phyloP scores from a whole-genome alignment of 1,284 basidiomycete species.

The Sparassis latifolia region DNA sequence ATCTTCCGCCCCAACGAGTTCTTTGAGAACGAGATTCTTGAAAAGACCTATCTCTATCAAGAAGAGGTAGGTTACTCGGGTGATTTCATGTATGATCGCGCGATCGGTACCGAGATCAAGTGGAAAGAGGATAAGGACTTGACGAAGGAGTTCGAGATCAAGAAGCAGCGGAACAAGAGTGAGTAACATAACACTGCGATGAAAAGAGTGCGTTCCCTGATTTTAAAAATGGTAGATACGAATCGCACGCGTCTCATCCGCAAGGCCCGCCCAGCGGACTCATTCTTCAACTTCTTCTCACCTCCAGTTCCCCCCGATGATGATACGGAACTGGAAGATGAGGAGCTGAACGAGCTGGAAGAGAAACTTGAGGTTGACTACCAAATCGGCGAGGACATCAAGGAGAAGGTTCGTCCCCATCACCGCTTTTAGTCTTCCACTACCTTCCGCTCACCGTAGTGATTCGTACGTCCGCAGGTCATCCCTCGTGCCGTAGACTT shows the following conservation, averaged over 20 bases:
- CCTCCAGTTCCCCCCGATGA: slow-evolving; percentile 81
- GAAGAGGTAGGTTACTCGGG: slow-evolving; percentile 90
- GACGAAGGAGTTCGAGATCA: slow-evolving; percentile 96
- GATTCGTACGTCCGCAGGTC: slow-evolving; percentile 52
- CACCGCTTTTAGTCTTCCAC: not conserved
- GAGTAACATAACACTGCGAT: slow-evolving; percentile 19
- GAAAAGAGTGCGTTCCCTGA: not conserved
- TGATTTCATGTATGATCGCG: slow-evolving; percentile 93
- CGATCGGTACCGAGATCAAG: slow-evolving; percentile 85
- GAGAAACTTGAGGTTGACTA: slow-evolving; percentile 95
- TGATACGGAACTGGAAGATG: slow-evolving; percentile 78
- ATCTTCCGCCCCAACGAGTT: slow-evolving; percentile 80
- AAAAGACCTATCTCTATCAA: slow-evolving; percentile 96
- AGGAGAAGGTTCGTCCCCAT: slow-evolving; percentile 70
- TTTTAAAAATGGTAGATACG: slow-evolving; percentile 63
- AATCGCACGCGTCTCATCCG: slow-evolving; percentile 89
- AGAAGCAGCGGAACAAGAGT: slow-evolving; percentile 99
- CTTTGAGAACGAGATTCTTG: slow-evolving; percentile 80
- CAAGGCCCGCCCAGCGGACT: slow-evolving; percentile 83
- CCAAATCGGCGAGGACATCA: slow-evolving; percentile 97
- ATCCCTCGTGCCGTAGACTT: slow-evolving; percentile 93
- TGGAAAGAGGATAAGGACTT: slow-evolving; percentile 99
- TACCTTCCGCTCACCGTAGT: not conserved
- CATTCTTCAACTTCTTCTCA: slow-evolving; percentile 97
- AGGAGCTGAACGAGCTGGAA: slow-evolving; percentile 85